Percentiles rank a stretch among this genome's conserved stretches.
Evolutionary conservation across 345 rosid genomes (phyloP).

Genomic region (Euphorbia lathyris): DNA sequence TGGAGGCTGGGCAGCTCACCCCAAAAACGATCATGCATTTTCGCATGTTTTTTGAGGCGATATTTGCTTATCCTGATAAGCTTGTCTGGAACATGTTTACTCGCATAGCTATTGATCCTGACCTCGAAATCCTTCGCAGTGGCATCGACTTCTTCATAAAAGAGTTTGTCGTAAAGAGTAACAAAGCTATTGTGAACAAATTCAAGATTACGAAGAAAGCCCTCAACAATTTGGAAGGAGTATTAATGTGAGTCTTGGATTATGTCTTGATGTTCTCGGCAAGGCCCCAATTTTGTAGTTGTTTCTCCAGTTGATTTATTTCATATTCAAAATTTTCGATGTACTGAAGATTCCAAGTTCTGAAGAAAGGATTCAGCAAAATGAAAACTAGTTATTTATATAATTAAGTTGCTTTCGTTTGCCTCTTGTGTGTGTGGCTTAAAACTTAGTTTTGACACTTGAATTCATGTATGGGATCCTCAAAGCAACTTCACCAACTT

Average conservation of each 20-base stretch:
- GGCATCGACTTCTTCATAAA: slow-evolving; percentile 69
- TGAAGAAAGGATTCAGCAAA: no score
- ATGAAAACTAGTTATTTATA: background rate
- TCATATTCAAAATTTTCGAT: background rate
- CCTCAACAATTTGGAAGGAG: slow-evolving; percentile 56
- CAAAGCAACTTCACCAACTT: no score
- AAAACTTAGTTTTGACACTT: background rate
- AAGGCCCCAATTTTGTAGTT: background rate
- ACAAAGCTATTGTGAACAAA: slow-evolving; percentile 37
- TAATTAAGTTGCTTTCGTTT: background rate
- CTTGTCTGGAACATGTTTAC: slow-evolving; percentile 74
- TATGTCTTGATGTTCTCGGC: background rate
- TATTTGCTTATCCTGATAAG: slow-evolving; percentile 62
- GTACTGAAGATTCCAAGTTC: no score
- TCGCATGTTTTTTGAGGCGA: slow-evolving; percentile 71
- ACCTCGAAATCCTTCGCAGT: slow-evolving; percentile 60
- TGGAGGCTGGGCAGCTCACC: slow-evolving; percentile 49
- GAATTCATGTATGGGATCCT: no score
- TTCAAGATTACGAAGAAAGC: slow-evolving; percentile 77
- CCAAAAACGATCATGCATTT: slow-evolving; percentile 74
- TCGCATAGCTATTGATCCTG: slow-evolving; percentile 58
- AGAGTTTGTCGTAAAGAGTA: slow-evolving; percentile 59
- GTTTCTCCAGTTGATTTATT: background rate
- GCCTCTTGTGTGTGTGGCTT: background rate
- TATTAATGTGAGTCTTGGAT: slow-evolving; percentile 46